These are phyloP conservation scores for Colletotrichum falcatum DNA, from an alignment of 2,329 filamentous ascomycete species.

Conservation along the genomic window DNA sequence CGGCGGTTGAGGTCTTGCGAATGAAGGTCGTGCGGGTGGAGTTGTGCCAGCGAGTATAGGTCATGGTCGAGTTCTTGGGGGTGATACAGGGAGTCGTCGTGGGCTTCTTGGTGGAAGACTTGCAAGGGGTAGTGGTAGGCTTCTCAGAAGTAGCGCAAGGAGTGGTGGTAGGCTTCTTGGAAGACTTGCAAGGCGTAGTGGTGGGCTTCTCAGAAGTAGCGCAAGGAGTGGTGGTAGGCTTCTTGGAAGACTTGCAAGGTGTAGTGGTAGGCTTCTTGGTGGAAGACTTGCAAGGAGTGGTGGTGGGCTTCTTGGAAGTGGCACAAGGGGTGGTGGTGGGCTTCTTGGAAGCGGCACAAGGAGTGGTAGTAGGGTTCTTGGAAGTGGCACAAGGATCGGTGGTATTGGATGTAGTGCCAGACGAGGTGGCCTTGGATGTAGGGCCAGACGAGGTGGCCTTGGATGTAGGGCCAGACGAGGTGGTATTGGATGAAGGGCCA, in stretches of 20 bases:
- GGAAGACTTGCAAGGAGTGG: background rate
- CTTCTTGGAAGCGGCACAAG: background rate
- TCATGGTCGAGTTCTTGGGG: constrained; percentile 5
- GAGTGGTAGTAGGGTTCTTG: constrained; percentile 2
- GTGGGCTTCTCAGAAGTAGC: background rate
- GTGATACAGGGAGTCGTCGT: background rate
- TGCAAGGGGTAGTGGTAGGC: background rate
- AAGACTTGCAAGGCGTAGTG: background rate
- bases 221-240: background rate
- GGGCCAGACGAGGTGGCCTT: too few relatives aligned
- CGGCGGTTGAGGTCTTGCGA: constrained; percentile 6
- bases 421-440: too few relatives aligned
- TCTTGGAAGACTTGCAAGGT: background rate
- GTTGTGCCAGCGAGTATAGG: constrained; percentile 20
- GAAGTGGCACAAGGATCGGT: background rate
- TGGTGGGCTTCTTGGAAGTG: background rate
- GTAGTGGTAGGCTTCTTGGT: background rate
- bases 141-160: background rate
- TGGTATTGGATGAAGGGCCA: too few relatives aligned
- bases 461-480: background rate
- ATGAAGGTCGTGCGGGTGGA: constrained; percentile 22
- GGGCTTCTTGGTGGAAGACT: background rate
- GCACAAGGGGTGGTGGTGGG: background rate
- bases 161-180: background rate
- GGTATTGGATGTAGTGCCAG: too few relatives aligned